phyloP scores from a whole-genome alignment of 208 protist species.

The Angomonas deanei region DNA sequence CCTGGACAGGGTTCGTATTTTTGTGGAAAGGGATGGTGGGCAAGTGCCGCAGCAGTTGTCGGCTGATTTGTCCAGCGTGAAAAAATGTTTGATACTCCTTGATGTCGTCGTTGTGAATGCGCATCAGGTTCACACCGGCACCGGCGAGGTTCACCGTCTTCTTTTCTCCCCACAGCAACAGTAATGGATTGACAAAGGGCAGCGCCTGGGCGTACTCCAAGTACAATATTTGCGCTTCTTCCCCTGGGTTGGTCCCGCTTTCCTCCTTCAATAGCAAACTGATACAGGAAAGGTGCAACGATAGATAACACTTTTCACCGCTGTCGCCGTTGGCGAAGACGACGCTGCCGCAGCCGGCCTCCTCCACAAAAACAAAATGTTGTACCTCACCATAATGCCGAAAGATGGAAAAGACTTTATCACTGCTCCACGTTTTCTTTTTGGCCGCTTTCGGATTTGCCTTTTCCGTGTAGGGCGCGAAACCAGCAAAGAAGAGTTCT shows the following conservation, averaged over 20 bases:
- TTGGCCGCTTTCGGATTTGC: too few relatives aligned
- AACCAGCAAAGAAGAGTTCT: conserved; percentile 73
- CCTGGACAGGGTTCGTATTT: too few relatives aligned
- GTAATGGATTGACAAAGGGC: conserved; percentile 49
- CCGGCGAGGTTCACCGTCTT: neutral
- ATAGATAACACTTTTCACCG: conserved; percentile 55
- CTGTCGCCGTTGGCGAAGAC: conserved; percentile 40
- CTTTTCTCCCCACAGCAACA: conserved; percentile 20
- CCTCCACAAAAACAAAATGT: conserved; percentile 37
- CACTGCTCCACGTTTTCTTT: neutral
- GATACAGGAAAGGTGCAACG: conserved; percentile 35
- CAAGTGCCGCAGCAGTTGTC: neutral
- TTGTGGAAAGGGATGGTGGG: too few relatives aligned
- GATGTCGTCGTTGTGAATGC: conserved; percentile 11
- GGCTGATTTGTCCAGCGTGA: neutral
- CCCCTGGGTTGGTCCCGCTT: conserved; percentile 9
- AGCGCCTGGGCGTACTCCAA: conserved; percentile 59
- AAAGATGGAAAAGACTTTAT: conserved; percentile 27
- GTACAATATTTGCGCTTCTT: conserved; percentile 21
- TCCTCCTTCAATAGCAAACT: too few relatives aligned
- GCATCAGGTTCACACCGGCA: too few relatives aligned
- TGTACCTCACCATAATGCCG: conserved; percentile 46
- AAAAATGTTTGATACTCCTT: neutral
- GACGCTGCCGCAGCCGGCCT: conserved; percentile 57
- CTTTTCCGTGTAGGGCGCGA: conserved; percentile 20